Evolutionary conservation across 176 grass and related monocot species (phyloP), one percentile per base, ranked within the genome.

Genomic region (Elymus sibiricus): DNA sequence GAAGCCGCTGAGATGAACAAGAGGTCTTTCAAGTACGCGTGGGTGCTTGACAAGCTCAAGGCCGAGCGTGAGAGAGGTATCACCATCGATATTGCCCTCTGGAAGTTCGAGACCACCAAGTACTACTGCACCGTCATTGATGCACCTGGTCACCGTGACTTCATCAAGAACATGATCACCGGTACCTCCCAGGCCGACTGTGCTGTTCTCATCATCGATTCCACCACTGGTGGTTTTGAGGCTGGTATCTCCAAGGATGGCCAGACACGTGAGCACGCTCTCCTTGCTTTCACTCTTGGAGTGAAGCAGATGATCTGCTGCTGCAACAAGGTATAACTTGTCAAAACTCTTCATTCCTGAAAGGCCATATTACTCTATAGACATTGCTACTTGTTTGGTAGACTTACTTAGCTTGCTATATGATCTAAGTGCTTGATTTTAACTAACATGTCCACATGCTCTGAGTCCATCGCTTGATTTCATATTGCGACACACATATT

Each of bases 1-100:
- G 89, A 91, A 29, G 89, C 89, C 16, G 89, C 91, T 73, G 91
- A 93, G 68, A 95, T 93, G 89, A 95, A 95, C 88, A 93, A 89
- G 55, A 86, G 94, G 83, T 95, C 94, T 2, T 95, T 95, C 94
- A 95, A 95, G 84, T 95, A 95, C 17, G 91, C 87, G 0, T 95
- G 87, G 94, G 94, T 95, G 40, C 91, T 93, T 72, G 94, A 93
- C 94, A 95, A 93, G 87, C 94, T 95, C 22, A 95, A 95, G 89
- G 91, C 91, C 0, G 94, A 93, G 82, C 89, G 89, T 83, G 94
- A 95, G 62, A 80, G 91, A 44, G 91, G 94, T 76, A 93, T 93
- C 39, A 93, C 91, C 84, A 95, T 95, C 12, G 91, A 93, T 79
- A 91, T 95, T 29, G 90, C 94, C 44, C 83, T 95, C 7, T 93